Evolutionary conservation across 1,284 basidiomycete species (phyloP).

Genomic region (Malassezia psittaci): DNA sequence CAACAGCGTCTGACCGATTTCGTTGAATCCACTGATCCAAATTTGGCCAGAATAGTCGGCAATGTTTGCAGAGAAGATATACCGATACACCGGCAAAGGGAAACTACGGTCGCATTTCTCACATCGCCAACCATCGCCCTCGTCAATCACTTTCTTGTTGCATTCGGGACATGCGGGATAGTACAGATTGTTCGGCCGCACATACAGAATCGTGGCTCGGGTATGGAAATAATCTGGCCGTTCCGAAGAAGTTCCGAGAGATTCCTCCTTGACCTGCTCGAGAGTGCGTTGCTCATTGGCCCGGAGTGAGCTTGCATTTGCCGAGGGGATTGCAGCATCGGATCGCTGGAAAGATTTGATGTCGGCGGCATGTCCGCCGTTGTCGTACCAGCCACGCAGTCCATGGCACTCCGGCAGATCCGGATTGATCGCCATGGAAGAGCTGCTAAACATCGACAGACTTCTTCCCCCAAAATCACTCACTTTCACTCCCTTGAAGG

Average conservation of each 20-base stretch:
- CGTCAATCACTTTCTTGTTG: slow-evolving; percentile 79
- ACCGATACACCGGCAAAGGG: slow-evolving; percentile 73
- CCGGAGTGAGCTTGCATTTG: slow-evolving; percentile 35
- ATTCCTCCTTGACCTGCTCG: slow-evolving; percentile 68
- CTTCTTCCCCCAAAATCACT: slow-evolving; percentile 75
- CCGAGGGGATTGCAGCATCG: slow-evolving; percentile 26
- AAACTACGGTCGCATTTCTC: slow-evolving; percentile 78
- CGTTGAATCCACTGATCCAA: slow-evolving; percentile 95
- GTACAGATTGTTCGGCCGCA: slow-evolving; percentile 73
- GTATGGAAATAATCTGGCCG: slow-evolving; percentile 70
- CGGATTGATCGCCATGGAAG: slow-evolving; percentile 58
- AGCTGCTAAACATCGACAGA: slow-evolving; percentile 63
- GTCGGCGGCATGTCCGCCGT: slow-evolving; percentile 28
- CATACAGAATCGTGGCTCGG: slow-evolving; percentile 76
- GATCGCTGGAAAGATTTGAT: slow-evolving; percentile 50
- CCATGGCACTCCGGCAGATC: slow-evolving; percentile 75
- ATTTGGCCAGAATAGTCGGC: slow-evolving; percentile 77
- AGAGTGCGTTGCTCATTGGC: slow-evolving; percentile 55
- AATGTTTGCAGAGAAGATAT: slow-evolving; percentile 77
- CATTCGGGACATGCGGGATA: slow-evolving; percentile 87
- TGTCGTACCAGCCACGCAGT: slow-evolving; percentile 73
- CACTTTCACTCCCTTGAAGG: slow-evolving; percentile 90
- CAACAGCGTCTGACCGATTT: slow-evolving; percentile 64
- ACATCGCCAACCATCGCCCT: slow-evolving; percentile 69
- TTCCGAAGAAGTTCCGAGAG: slow-evolving; percentile 64